Base-by-base conservation (phyloP, 2,329 filamentous ascomycete species). In the Fusarium verticillioides region DNA sequence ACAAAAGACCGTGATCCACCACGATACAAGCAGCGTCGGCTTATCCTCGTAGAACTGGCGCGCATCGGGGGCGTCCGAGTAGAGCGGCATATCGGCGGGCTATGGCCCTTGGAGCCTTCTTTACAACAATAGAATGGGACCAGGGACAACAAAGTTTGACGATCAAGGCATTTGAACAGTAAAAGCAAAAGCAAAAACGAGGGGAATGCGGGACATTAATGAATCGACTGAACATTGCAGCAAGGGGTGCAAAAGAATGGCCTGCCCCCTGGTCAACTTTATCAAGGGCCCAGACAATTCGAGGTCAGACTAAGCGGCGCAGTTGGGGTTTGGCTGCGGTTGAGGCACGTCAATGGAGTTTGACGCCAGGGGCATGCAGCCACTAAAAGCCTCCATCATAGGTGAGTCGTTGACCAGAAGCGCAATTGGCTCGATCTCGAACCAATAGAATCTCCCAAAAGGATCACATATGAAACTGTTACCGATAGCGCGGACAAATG, bases 1-100 rank as follows among this genome's bases (percentile, higher is more conserved):
- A 67, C 94, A 92, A 80, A 95, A 95, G 10, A 90, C 84, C 28
- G 94, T 95, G 73, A 93, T 94, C 95, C 95, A 98, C 94, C 95
- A 97, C 79, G 93, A 95, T 76, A 97, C 94, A 70, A 98, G 87
- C 54, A 98, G 86, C 2, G 95, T 97, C 21, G 95, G 94, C 80
- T 96, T 96, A 83, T 95, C 91, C 49, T 86, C 76, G 67, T 81
- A 78, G 72, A 84, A 83, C 6, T 79, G 74, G 67, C 82, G 82
- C 57, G 82, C 75, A 39, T 83, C 82, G 61, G 87, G 87, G 37
- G 87, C 84, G 11, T 82, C 78, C 5, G 88, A 86, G 77, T 91
- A 91, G 74, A 91, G 81, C 56, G 83, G 75, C 88, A 90, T 90
- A 69, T 69, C 83, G 80, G 32, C 36, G 47, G 63, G 54, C 43